Percentiles rank a stretch among this genome's conserved stretches.
phyloP scores from a whole-genome alignment of 108 stramenopile species.

The Aureococcus anophagefferens region DNA sequence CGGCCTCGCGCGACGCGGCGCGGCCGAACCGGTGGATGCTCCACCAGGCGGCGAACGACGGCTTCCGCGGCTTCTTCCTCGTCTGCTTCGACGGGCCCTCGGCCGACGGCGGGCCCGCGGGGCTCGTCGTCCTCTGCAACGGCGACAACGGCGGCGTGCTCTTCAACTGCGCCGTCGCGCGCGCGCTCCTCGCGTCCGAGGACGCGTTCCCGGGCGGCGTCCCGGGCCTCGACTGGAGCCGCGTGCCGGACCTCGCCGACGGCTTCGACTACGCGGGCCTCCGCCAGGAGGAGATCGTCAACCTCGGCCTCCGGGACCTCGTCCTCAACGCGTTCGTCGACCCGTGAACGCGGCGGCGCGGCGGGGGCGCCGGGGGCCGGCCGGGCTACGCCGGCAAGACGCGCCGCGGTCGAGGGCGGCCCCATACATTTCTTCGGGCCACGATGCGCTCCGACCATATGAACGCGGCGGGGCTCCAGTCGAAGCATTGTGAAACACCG shows the following conservation, averaged over 20 bases:
- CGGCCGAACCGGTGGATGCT: conserved; percentile 14
- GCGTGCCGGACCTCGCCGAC: neutral
- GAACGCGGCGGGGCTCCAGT: too few relatives aligned
- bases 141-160: conserved; percentile 22
- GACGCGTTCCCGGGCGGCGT: too few relatives aligned
- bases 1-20: neutral
- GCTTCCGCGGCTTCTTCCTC: conserved; percentile 17
- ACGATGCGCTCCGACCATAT: too few relatives aligned
- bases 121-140: conserved; percentile 9
- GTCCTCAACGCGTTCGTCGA: conserved; percentile 7
- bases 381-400: too few relatives aligned
- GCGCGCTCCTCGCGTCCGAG: neutral
- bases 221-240: neutral
- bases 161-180: conserved; percentile 3
- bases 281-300: conserved; percentile 16
- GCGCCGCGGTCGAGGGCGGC: too few relatives aligned
- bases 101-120: neutral
- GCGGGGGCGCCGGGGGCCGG: too few relatives aligned
- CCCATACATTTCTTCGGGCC: too few relatives aligned
- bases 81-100: conserved; percentile 23
- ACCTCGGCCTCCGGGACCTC: conserved; percentile 13
- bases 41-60: conserved; percentile 26
- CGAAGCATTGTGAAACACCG: too few relatives aligned
- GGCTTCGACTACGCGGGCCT: neutral
- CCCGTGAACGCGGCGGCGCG: too few relatives aligned